Conservation (phyloP, 495 filamentous ascomycete genomes). For the Lasiosphaeriaceae sp. region DNA sequence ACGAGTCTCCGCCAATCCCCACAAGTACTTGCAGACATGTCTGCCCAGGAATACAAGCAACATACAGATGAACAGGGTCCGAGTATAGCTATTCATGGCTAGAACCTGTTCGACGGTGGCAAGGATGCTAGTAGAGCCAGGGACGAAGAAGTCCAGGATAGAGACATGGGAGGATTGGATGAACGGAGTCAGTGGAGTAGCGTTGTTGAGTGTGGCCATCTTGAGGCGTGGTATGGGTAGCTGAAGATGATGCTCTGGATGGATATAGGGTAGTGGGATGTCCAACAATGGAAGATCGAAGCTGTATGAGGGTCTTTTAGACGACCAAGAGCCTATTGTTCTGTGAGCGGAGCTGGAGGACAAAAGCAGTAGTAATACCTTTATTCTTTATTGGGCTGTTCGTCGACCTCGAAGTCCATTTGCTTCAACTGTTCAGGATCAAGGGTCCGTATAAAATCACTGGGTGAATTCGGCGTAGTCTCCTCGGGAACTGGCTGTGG, state of each 20-base stretch:
- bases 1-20: conserved; percentile 24
- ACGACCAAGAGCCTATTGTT: no score
- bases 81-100: conserved; percentile 20
- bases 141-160: neutral
- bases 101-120: conserved; percentile 21
- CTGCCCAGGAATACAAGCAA: conserved; percentile 25
- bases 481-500: no score
- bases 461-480: no score
- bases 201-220: neutral
- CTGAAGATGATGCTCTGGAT: neutral
- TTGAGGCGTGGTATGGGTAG: neutral
- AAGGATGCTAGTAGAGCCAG: neutral
- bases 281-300: no score
- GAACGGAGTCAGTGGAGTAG: neutral
- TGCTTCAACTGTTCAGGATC: no score
- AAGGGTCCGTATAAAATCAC: no score
- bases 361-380: no score
- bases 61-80: conserved; percentile 20
- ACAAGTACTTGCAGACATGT: conserved; percentile 21
- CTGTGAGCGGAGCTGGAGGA: no score
- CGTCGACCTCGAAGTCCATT: no score
- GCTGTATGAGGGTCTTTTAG: no score
- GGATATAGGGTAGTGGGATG: no score
- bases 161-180: neutral
- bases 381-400: no score